Base-by-base conservation (phyloP, 345 rosid species). In the Salix brachista region DNA sequence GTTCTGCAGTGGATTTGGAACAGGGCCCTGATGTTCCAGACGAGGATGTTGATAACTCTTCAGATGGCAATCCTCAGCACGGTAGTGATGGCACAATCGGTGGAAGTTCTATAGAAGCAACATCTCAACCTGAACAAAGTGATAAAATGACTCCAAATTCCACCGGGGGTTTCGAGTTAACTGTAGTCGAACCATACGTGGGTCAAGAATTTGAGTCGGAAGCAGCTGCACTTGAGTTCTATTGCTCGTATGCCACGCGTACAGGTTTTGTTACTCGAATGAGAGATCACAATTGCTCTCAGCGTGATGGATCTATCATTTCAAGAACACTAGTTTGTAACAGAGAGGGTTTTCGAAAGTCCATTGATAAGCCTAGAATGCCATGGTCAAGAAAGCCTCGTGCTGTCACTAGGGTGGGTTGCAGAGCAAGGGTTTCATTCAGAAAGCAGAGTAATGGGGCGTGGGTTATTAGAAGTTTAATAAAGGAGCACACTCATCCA, bases 181-280 rank as follows among this genome's bases (percentile, higher is more conserved):
- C 30, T 23, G 26, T 41, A 19, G 69, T 54, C 2, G 83, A 80
- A 76, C 83, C 80, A 42, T 76, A 58, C 26, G 66, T 80, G 60
- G 83, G 83, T 37, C 77, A 67, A 70, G 80, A 80, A 68, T 76
- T 80, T 30, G 80, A 76, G 8, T 72, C 80, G 12, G 77, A 76
- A 58, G 73, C 65, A 13, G 80, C 79, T 34, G 79, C 83, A 3
- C 70, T 71, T 60, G 80, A 74, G 67, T 80, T 72, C 48, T 80
- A 76, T 39, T 14, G 64, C 67, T 72, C 69, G n/a, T 80, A 76
- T 72, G 80, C 77, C 18, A 72, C 60, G 70, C 70, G 74, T n/a
- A 34, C 72, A 73, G 83, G 83, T 67, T 80, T 80, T 11, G 7
- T 72, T 18, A 72, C 79, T 13, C 83, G 83, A 25, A 76, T 80